A percentile compares a stretch with the other conserved stretches of the same genome.
Conservation (phyloP, 805 yeast genomes). For the Clavispora vitiphila region DNA sequence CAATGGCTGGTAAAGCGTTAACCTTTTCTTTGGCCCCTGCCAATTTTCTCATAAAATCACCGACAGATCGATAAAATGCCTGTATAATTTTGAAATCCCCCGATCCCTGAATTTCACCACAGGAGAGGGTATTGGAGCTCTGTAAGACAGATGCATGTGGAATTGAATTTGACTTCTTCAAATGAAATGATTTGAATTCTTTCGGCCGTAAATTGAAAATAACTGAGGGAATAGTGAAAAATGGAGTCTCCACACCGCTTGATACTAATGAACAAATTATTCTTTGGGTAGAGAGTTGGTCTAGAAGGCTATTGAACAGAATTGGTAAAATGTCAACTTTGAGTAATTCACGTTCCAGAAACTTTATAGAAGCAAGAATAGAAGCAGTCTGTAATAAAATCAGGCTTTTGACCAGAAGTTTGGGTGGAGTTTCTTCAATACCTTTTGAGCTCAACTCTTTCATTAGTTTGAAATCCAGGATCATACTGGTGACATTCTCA, state of each 20-base stretch:
- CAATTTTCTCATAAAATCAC: neutral
- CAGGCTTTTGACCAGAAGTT: constrained; percentile 10
- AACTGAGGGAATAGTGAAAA: constrained; percentile 23
- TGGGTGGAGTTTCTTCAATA: neutral
- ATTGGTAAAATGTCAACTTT: constrained; percentile 38
- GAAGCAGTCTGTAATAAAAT: constrained; percentile 38
- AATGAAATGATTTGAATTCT: constrained; percentile 21
- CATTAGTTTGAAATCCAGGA: neutral
- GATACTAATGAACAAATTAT: constrained; percentile 10
- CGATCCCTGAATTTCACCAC: constrained; percentile 13
- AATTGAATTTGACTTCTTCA: constrained; percentile 8
- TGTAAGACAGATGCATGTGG: constrained; percentile 17
- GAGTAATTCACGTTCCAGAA: constrained; percentile 17
- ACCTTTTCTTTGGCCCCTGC: neutral
- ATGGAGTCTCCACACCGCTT: constrained; percentile 5
- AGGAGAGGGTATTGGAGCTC: constrained; percentile 13
- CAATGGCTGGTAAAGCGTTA: neutral
- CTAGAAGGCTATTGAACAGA: constrained; percentile 33
- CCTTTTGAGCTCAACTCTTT: neutral
- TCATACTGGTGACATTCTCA: constrained; percentile 13
- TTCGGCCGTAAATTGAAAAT: constrained; percentile 19
- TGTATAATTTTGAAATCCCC: constrained; percentile 4
- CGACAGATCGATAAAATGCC: neutral
- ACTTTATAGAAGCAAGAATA: constrained; percentile 19
- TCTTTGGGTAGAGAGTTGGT: constrained; percentile 29